These are phyloP conservation scores for Fennellomyces sp. DNA, from an alignment of 371 early-diverging fungal species.

Conservation along the genomic window DNA sequence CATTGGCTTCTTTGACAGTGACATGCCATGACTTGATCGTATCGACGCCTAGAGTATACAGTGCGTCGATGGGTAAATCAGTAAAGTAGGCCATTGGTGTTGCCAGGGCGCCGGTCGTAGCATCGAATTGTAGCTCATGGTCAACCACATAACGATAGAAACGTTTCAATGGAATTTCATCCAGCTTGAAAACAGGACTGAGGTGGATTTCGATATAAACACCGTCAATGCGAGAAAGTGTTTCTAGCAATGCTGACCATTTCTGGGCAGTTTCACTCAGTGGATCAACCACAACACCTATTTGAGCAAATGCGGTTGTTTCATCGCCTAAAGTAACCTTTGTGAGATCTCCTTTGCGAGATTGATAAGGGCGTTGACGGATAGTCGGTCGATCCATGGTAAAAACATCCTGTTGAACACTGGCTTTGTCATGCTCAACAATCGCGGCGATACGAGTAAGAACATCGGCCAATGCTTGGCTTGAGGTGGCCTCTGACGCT, in stretches of 20 bases:
- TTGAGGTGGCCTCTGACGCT: neutral
- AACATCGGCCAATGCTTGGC: constrained; percentile 16
- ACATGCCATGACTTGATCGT: constrained; percentile 89
- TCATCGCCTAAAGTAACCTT: constrained; percentile 38
- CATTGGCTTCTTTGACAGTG: constrained; percentile 73
- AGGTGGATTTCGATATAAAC: constrained; percentile 67
- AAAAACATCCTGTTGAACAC: constrained; percentile 12
- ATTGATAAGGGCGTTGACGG: constrained; percentile 31
- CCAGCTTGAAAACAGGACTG: constrained; percentile 51
- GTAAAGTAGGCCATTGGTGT: constrained; percentile 69
- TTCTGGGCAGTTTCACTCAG: constrained; percentile 77
- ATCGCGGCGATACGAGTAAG: constrained; percentile 24
- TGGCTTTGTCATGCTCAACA: constrained; percentile 32
- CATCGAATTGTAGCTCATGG: constrained; percentile 64
- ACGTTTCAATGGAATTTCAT: constrained; percentile 75
- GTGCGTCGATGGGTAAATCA: constrained; percentile 73
- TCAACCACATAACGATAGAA: constrained; percentile 91
- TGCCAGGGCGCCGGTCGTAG: constrained; percentile 26
- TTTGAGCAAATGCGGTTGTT: constrained; percentile 50
- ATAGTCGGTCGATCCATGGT: constrained; percentile 10
- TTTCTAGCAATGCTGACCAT: constrained; percentile 68
- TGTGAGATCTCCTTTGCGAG: constrained; percentile 15
- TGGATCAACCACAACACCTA: constrained; percentile 79
- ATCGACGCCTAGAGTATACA: constrained; percentile 89
- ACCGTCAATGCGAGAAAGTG: constrained; percentile 59